These are phyloP conservation scores for Trichoderma koningii DNA, from an alignment of 2,329 filamentous ascomycete species.

Conservation along the genomic window DNA sequence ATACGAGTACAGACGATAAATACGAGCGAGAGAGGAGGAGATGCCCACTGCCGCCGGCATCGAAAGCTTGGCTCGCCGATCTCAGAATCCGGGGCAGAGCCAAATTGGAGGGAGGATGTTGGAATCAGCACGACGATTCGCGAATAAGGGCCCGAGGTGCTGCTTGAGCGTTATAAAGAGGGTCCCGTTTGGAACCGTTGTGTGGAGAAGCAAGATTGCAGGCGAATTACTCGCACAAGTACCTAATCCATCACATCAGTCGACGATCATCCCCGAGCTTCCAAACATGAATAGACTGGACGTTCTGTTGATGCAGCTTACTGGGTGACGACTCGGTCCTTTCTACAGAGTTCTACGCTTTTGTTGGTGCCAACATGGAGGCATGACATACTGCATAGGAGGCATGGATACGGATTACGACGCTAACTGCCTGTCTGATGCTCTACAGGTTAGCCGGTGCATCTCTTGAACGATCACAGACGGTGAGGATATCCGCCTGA, in stretches of 20 bases:
- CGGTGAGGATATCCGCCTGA: not conserved
- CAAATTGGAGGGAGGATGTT: constrained; percentile 4
- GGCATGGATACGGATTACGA: constrained; percentile 8
- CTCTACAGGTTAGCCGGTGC: not conserved
- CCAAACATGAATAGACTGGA: constrained; percentile 6
- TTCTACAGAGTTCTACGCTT: not conserved
- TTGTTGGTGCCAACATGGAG: not conserved
- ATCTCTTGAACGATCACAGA: not conserved
- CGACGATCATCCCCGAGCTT: constrained; percentile 16
- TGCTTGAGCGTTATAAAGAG: constrained; percentile 2
- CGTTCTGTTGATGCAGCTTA: not conserved
- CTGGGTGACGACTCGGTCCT: not conserved
- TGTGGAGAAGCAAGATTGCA: constrained; percentile 2
- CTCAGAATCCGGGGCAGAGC: constrained; percentile 17
- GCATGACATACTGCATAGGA: not conserved
- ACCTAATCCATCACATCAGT: constrained; percentile 14
- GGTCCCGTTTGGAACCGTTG: constrained; percentile 18
- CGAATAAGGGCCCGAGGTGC: constrained; percentile 15
- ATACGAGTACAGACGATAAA: not conserved
- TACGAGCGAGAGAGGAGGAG: not conserved
- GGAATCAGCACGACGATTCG: constrained; percentile 8
- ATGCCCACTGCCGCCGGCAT: constrained; percentile 9
- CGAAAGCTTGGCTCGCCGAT: constrained; percentile 22
- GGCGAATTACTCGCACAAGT: not conserved
- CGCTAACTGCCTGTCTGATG: not conserved